These are phyloP conservation scores for Heliamphora pulchella DNA, from an alignment of 179 eudicot genomes.

Conservation along the genomic window DNA sequence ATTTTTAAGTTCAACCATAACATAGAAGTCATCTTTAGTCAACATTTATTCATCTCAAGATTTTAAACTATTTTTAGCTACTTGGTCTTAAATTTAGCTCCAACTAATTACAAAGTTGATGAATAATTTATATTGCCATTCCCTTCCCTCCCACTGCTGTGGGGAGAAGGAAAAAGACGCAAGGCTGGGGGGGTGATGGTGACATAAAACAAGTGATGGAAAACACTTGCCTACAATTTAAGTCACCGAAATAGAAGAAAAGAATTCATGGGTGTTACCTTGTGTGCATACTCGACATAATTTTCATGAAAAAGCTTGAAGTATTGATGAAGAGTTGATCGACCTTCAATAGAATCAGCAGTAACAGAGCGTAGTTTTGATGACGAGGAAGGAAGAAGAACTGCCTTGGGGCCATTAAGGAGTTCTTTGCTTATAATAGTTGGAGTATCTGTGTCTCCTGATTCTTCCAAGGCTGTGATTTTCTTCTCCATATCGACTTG, in stretches of 20 bases:
- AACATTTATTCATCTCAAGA: neutral
- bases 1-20: conserved; percentile 1
- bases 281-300: conserved; percentile 93
- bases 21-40: neutral
- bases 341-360: conserved; percentile 94
- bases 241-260: no score
- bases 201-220: no score
- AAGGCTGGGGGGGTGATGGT: no score
- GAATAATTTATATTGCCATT: neutral
- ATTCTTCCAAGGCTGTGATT: conserved; percentile 30
- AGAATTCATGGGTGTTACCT: conserved; percentile 45
- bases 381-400: conserved; percentile 63
- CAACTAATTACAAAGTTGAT: neutral
- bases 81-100: neutral
- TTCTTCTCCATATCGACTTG: conserved; percentile 37
- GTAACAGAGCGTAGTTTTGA: conserved; percentile 45
- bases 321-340: conserved; percentile 82
- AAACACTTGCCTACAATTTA: no score
- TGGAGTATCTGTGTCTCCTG: conserved; percentile 31
- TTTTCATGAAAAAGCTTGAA: conserved; percentile 92
- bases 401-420: conserved; percentile 73
- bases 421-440: conserved; percentile 83
- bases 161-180: neutral
- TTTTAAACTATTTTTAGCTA: neutral
- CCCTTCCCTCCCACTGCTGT: neutral